Evolutionary conservation across 164 flowering plant species (phyloP), one percentile per base, ranked within the genome.

Genomic region (Magnolia changhungtana): DNA sequence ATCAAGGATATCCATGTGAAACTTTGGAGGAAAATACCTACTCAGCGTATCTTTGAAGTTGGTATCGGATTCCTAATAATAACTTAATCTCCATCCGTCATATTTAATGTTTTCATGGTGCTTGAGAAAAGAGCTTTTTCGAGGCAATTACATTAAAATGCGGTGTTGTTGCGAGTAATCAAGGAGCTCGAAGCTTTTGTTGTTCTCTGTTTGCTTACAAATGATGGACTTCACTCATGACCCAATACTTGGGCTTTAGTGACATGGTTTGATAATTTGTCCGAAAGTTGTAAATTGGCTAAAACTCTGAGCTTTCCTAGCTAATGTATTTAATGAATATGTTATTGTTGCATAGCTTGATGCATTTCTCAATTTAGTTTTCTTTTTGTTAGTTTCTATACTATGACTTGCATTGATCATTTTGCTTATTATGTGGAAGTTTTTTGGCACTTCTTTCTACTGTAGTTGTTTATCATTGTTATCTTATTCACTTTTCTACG

Each of bases 161-260:
- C 86, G 94, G 99, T n/a, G 89, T 96, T 88, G 95, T 96, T 78
- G 99, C 99, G n/a, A 67, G 99, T n/a, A 96, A 85, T 78, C 99
- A 76, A 91, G n/a, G n/a, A n/a, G n/a, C n/a, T n/a, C n/a, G n/a
- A n/a, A n/a, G n/a, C n/a, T n/a, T n/a, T n/a, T n/a, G 96, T 96
- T 77, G 98, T 97, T 67, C 94, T 96, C 21, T 96, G 99, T 85
- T 81, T 96, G 59, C 89, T 96, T 67, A 92, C 98, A 21, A 94
- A 92, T 77, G 91, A 74, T 98, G 99, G 81, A 96, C 97, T 78
- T 94, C 99, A 79, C 97, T 96, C 79, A 13, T 91, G 74, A 96
- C 99, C 9, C 99, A 96, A 77, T 84, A 85, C 81, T 83, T 96
- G 86, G 98, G 99, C 76, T 96, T 96, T 76, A 96, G 98, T 90